A percentile compares a stretch with the other conserved stretches of the same genome.
Evolutionary conservation across 1,139 yeast species (phyloP).

Genomic region (Barnettozyma hawaiiensis): DNA sequence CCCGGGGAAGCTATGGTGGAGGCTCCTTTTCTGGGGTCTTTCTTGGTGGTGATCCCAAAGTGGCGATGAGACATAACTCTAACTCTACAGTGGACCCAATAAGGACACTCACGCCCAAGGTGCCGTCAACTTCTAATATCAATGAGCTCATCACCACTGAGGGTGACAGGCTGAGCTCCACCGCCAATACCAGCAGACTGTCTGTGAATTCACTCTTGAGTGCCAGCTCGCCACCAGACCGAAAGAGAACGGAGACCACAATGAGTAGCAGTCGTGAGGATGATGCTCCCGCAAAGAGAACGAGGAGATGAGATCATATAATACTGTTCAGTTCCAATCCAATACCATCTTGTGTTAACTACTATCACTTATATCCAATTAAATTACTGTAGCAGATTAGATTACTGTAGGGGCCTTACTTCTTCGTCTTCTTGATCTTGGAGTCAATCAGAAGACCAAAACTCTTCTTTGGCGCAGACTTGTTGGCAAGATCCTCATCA

Average conservation of each 20-base stretch:
- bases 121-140: constrained; percentile 1
- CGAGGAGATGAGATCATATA: background rate
- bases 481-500: constrained; percentile 20
- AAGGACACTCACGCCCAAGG: background rate
- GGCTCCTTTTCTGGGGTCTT: constrained; percentile 15
- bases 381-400: no score
- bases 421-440: constrained; percentile 15
- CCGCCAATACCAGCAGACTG: background rate
- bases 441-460: constrained; percentile 21
- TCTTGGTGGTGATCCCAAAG: background rate
- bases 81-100: constrained; percentile 1
- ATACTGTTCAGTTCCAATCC: background rate
- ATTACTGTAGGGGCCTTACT: background rate
- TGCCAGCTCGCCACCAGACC: background rate
- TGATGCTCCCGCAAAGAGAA: background rate
- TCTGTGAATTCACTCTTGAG: background rate
- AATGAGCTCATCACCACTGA: constrained; percentile 1
- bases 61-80: background rate
- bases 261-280: background rate
- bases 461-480: constrained; percentile 21
- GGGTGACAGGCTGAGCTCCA: no score
- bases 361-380: background rate
- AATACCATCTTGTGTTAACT: background rate
- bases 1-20: constrained; percentile 22
- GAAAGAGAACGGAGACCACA: background rate